Conservation (phyloP, 2,329 filamentous ascomycete genomes). For the Ceratocystis smalleyi region DNA sequence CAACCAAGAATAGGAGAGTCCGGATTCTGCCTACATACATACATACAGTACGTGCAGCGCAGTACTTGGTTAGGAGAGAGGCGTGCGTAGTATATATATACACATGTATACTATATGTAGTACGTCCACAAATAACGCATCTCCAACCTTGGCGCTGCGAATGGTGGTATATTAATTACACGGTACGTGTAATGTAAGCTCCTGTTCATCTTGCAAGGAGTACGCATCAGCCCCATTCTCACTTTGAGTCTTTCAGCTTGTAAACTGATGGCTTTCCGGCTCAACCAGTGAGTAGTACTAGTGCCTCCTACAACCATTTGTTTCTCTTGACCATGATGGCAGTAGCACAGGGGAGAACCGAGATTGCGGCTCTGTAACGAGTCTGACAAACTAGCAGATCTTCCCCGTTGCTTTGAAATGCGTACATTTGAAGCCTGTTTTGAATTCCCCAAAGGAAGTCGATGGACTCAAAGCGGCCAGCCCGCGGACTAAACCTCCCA, state of each 20-base stretch:
- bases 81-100: too few species aligned
- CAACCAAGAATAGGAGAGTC: neutral
- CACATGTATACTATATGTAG: too few species aligned
- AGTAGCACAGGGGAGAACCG: neutral
- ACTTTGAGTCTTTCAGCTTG: neutral
- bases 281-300: neutral
- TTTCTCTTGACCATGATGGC: neutral
- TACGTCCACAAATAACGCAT: too few species aligned
- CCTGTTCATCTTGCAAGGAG: neutral
- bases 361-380: neutral
- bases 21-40: neutral
- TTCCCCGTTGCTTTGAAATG: too few species aligned
- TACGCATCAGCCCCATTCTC: neutral
- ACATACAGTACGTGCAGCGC: too few species aligned
- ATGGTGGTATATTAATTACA: neutral
- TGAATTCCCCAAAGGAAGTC: too few species aligned
- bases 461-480: too few species aligned
- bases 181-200: neutral
- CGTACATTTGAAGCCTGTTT: too few species aligned
- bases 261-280: neutral
- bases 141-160: too few species aligned
- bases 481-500: neutral
- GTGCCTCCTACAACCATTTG: neutral
- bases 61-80: too few species aligned
- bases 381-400: neutral